phyloP scores from a whole-genome alignment of 192 early-diverging fungal genomes.

The Coemansia sp. region DNA sequence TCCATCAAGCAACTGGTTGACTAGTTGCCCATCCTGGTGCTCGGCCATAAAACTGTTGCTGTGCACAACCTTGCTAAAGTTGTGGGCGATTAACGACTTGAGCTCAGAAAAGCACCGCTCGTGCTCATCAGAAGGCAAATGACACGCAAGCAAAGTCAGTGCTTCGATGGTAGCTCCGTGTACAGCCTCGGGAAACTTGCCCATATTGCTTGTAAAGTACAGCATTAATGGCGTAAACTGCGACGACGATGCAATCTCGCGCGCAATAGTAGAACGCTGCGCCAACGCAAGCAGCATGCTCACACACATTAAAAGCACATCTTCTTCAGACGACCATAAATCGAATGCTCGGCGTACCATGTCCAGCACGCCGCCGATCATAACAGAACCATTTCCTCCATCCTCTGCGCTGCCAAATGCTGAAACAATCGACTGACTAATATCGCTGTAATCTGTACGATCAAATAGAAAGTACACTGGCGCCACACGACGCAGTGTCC shows the following conservation, averaged over 20 bases:
- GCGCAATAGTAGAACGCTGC: conserved; percentile 36
- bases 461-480: conserved; percentile 46
- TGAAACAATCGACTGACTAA: conserved; percentile 24
- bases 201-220: conserved; percentile 33
- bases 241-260: conserved; percentile 26
- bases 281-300: conserved; percentile 36
- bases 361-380: conserved; percentile 29
- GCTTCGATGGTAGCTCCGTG: conserved; percentile 50
- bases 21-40: conserved; percentile 24
- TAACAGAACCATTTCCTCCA: conserved; percentile 26
- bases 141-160: conserved; percentile 33
- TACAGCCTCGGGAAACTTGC: conserved; percentile 40
- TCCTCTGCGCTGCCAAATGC: conserved; percentile 31
- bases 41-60: conserved; percentile 5
- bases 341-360: conserved; percentile 38
- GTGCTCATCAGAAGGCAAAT: conserved; percentile 29
- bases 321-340: conserved; percentile 46
- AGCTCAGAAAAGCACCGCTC: conserved; percentile 34
- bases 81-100: conserved; percentile 23
- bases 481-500: conserved; percentile 42
- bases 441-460: conserved; percentile 28
- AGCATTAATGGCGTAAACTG: conserved; percentile 34
- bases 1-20: conserved; percentile 35
- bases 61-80: conserved; percentile 15
- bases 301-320: conserved; percentile 44